Evolutionary conservation across 2,329 filamentous ascomycete species (phyloP).

Genomic region (Pseudopyrenochaeta lycopersici): DNA sequence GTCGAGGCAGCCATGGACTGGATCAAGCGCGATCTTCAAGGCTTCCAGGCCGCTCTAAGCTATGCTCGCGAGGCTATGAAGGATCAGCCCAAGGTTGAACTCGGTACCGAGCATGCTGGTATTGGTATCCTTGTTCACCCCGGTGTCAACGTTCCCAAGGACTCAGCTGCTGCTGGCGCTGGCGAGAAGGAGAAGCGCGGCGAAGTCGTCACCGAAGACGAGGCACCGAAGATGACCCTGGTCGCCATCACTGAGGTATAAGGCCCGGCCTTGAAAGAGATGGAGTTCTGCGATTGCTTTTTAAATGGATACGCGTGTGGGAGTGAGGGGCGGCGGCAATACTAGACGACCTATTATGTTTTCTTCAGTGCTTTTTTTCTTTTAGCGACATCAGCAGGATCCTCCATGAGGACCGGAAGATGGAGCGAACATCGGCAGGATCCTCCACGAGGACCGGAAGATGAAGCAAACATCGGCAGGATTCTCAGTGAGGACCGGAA

Average conservation of each 20-base stretch:
- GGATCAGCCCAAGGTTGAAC: conserved; percentile 59
- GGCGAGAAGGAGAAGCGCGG: conserved; percentile 30
- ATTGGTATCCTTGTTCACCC: conserved; percentile 50
- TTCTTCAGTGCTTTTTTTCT: conserved; percentile 4
- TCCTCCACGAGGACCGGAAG: background rate
- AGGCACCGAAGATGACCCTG: conserved; percentile 50
- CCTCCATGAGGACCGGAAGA: background rate
- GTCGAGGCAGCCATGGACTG: conserved; percentile 45
- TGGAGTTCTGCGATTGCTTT: background rate
- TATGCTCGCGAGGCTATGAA: conserved; percentile 58
- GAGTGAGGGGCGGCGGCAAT: background rate
- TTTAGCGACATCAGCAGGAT: conserved; percentile 13
- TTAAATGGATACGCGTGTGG: background rate
- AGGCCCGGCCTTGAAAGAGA: conserved; percentile 9
- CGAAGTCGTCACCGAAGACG: conserved; percentile 41
- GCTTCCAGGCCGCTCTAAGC: conserved; percentile 59
- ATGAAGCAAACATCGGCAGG: background rate
- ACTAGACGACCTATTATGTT: background rate
- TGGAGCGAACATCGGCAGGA: conserved; percentile 9
- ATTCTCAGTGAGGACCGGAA: background rate
- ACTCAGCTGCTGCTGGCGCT: conserved; percentile 49
- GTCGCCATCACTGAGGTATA: conserved; percentile 51
- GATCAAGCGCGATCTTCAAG: conserved; percentile 59
- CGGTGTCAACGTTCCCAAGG: conserved; percentile 49
- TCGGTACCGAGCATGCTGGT: conserved; percentile 58